phyloP scores from a whole-genome alignment of 805 yeast genomes.

The Candida gorgasii region DNA sequence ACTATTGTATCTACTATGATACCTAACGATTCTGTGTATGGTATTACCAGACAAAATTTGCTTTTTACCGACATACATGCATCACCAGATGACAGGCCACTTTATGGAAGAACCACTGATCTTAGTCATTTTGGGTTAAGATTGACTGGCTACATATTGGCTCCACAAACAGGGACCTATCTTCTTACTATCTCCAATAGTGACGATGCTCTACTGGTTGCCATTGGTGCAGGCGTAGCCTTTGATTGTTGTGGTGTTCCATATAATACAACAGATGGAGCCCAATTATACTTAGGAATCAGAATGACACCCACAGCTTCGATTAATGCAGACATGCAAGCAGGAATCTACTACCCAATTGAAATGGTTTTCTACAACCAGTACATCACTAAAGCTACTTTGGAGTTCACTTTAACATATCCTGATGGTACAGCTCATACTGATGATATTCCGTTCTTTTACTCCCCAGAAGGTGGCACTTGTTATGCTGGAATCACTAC shows the following conservation, averaged over 20 bases:
- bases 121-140: constrained; percentile 2
- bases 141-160: constrained; percentile 6
- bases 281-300: not conserved
- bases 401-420: no score
- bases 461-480: no score
- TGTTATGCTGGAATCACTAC: no score
- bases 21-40: constrained; percentile 1
- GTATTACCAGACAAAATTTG: not conserved
- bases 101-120: not conserved
- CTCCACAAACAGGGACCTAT: constrained; percentile 6
- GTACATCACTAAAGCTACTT: no score
- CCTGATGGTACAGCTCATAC: no score
- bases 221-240: constrained; percentile 4
- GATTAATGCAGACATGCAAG: not conserved
- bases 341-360: not conserved
- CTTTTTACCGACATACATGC: not conserved
- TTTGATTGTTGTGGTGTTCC: constrained; percentile 1
- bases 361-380: not conserved
- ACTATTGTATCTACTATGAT: not conserved
- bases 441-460: no score
- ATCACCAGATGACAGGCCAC: not conserved
- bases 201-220: constrained; percentile 1
- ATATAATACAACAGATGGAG: not conserved
- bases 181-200: not conserved
- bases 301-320: not conserved